Evolutionary conservation across 163 green algal genomes (phyloP), one percentile per base, ranked within the genome.

Genomic region (Volvox carteri): DNA sequence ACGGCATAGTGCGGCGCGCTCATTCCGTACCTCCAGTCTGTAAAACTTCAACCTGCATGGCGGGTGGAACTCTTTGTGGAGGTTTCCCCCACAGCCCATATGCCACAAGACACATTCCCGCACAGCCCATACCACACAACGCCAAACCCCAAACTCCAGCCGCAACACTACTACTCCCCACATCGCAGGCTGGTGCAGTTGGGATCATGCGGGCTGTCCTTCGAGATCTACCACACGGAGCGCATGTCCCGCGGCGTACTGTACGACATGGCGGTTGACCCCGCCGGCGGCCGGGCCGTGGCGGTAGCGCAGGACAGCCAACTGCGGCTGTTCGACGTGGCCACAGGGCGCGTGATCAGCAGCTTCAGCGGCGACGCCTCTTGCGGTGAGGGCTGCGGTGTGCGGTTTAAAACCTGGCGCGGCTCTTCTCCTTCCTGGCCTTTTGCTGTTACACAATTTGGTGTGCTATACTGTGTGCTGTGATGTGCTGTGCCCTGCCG

Each of bases 301-400:
- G 85, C 84, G 1, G 87, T 89, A 2, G 92, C 87, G 2, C 76
- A 89, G 44, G 91, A 93, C 68, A 89, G 75, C 28, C 54, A 87
- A 52, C 62, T 95, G 78, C 85, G 92, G 7, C 33, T 91, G 35
- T 94, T 91, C 73, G 92, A 94, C 65, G 91, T 93, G 4, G 87
- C 85, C 11, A 87, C 68, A 0, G 90, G 88, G n/a, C 54, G 74
- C 1, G 44, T 80, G 19, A 65, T 87, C 23, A 50, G 84, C 25
- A 91, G 74, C 16, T 84, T 93, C 35, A 39, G 48, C 41, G 72
- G 86, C 39, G 90, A 93, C 54, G 35, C 54, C 9, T 44, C 44
- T 35, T 90, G 87, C 74, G 90, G 90, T 93, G 50, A 58, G 90
- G 1, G 18, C 7, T 62, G 25, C 42, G n/a, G n/a, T n/a, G n/a